Evolutionary conservation across 768 basidiomycete species (phyloP).

Genomic region (Phaeotremella skinneri): DNA sequence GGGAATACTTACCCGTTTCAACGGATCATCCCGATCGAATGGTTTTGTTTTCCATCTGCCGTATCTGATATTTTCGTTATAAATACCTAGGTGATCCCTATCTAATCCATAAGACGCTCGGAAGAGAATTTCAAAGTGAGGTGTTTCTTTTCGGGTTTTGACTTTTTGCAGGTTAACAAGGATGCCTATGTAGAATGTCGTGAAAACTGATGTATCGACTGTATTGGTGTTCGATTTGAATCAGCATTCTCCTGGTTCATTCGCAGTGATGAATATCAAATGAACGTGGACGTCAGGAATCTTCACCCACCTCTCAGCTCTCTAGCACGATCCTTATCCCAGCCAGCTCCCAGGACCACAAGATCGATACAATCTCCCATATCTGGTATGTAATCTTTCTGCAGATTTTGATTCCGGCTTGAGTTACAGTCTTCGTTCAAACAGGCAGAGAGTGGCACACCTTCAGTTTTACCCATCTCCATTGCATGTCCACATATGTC

Average conservation of each 20-base stretch:
- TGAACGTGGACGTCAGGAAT: not conserved
- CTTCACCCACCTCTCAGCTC: slow-evolving; percentile 64
- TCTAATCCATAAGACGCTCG: slow-evolving; percentile 71
- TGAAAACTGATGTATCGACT: slow-evolving; percentile 71
- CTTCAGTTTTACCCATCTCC: slow-evolving; percentile 77
- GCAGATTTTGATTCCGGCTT: not conserved
- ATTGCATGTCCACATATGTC: slow-evolving; percentile 62
- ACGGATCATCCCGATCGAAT: slow-evolving; percentile 44
- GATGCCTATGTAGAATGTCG: slow-evolving; percentile 76
- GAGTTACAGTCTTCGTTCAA: not conserved
- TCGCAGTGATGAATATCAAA: too few species aligned
- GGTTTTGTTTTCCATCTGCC: slow-evolving; percentile 37
- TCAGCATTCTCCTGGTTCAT: slow-evolving; percentile 12
- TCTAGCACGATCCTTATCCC: slow-evolving; percentile 75
- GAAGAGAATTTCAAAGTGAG: slow-evolving; percentile 72
- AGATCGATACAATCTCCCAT: slow-evolving; percentile 79
- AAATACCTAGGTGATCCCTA: slow-evolving; percentile 66
- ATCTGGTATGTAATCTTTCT: slow-evolving; percentile 83
- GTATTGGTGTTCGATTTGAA: slow-evolving; percentile 9
- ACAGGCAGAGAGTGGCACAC: slow-evolving; percentile 10
- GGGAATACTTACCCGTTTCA: slow-evolving; percentile 39
- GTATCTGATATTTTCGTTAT: slow-evolving; percentile 63
- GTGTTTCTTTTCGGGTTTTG: slow-evolving; percentile 48
- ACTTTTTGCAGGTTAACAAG: slow-evolving; percentile 58
- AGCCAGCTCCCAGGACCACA: slow-evolving; percentile 70